Evolutionary conservation across 2,329 filamentous ascomycete genomes (phyloP), one percentile per base, ranked within the genome.

Genomic region (Pseudogymnoascus sp.): DNA sequence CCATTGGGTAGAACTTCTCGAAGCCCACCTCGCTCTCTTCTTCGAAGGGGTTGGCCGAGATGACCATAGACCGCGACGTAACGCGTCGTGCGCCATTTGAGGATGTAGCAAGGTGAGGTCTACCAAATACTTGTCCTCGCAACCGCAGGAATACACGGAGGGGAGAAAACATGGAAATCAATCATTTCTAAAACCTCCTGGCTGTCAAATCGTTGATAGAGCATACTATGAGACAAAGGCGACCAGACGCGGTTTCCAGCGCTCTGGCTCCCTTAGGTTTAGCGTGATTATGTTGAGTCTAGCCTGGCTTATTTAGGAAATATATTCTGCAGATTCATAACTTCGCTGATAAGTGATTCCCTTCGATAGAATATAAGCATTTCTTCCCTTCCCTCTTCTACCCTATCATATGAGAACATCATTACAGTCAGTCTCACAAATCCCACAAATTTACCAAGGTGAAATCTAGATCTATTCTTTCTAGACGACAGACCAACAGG

Each of bases 1-100:
- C 66, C 63, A 68, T 66, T 59, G 65, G 65, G 62, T 69, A 69
- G 62, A 68, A 67, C 40, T 68, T 68, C 67, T 67, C 61, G 64
- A 66, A 68, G 63, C 62, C 65, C 59, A 63, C 38, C 64, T 65
- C 65, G 65, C 64, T 65, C 64, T 68, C 67, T 65, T 68, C 67
- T 67, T 68, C 66, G 64, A 68, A 66, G 56, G 64, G 63, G 64
- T 64, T 66, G 59, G 59, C 26, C 37, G 59, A 63, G 56, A 59
- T 62, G 59, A 59, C 47, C 47, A 66, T 67, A 40, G 64, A 65
- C 60, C 62, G 65, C 61, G 63, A 66, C 64, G 62, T 61, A 64
- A 64, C 62, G 64, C 63, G 62, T 61, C 63, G 44, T 59, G 62
- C 59, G 59, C 65, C 59, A 69, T 44, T 64, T 63, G 62, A 64